These are phyloP conservation scores for Populus hybrid DNA, from an alignment of 441 rosid genomes.

Conservation along the genomic window DNA sequence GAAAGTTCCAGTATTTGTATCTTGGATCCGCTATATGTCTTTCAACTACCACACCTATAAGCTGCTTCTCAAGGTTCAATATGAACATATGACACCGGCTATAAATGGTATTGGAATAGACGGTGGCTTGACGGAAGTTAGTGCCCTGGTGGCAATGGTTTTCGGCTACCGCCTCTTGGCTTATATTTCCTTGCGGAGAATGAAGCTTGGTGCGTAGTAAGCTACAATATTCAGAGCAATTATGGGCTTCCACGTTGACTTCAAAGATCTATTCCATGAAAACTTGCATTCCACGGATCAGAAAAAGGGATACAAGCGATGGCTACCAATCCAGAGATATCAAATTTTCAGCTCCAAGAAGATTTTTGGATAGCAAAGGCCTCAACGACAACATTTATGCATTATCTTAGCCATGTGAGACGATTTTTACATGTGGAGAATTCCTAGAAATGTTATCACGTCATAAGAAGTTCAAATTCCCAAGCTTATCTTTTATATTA, in stretches of 20 bases:
- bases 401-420: constrained; percentile 6
- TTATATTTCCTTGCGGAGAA: constrained; percentile 69
- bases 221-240: not conserved
- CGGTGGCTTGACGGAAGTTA: constrained; percentile 59
- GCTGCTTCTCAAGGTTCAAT: constrained; percentile 95
- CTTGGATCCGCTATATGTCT: constrained; percentile 92
- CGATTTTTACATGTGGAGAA: constrained; percentile 12
- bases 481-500: not conserved
- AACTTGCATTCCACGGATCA: constrained; percentile 9
- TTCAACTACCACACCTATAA: constrained; percentile 96
- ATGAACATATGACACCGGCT: constrained; percentile 38
- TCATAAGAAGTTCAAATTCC: constrained; percentile 6
- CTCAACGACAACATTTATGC: constrained; percentile 2
- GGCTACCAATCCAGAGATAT: not conserved
- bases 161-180: constrained; percentile 91
- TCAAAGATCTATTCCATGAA: constrained; percentile 16
- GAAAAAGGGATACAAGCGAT: constrained; percentile 7
- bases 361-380: constrained; percentile 10
- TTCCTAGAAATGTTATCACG: constrained; percentile 8
- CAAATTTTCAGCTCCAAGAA: constrained; percentile 17
- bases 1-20: constrained; percentile 81
- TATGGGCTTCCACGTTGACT: constrained; percentile 7
- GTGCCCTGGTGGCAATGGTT: constrained; percentile 82
- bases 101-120: constrained; percentile 57
- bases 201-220: constrained; percentile 46